A percentile compares a stretch with the other conserved stretches of the same genome.
Evolutionary conservation across 768 basidiomycete species (phyloP).

Genomic region (Psilocybe subaeruginosa): DNA sequence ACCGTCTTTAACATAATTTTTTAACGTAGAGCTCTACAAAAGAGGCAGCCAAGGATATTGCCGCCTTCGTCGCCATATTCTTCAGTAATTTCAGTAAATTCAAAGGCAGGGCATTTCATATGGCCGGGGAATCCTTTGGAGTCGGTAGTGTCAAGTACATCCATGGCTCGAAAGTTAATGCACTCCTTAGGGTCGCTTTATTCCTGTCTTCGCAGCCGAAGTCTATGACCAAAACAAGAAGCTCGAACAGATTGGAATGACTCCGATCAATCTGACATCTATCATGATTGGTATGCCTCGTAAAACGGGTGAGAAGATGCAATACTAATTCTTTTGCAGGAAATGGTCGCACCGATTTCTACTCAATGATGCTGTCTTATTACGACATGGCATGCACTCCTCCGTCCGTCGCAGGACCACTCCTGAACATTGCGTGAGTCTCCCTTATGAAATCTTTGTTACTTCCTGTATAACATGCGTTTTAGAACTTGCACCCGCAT

Average conservation of each 20-base stretch:
- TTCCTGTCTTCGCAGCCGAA: conserved; percentile 76
- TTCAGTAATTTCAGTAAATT: conserved; percentile 75
- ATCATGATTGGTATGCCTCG: conserved; percentile 63
- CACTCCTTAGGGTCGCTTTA: conserved; percentile 53
- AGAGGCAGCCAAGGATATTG: conserved; percentile 71
- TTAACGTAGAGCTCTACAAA: conserved; percentile 58
- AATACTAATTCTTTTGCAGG: conserved; percentile 32
- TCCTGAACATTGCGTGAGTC: conserved; percentile 44
- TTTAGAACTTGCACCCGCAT: conserved; percentile 54
- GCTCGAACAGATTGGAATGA: conserved; percentile 52
- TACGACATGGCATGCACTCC: conserved; percentile 59
- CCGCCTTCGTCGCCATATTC: conserved; percentile 72
- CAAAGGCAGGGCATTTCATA: conserved; percentile 67
- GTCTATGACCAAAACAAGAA: conserved; percentile 73
- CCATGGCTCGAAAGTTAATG: too few species aligned
- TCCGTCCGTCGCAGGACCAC: conserved; percentile 44
- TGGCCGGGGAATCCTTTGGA: conserved; percentile 79
- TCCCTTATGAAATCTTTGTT: conserved; percentile 19
- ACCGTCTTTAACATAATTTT: neutral
- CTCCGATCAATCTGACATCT: conserved; percentile 66
- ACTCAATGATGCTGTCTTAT: conserved; percentile 42
- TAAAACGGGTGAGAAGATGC: neutral
- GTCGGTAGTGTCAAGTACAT: too few species aligned
- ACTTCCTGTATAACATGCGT: conserved; percentile 9
- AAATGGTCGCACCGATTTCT: conserved; percentile 65